Conservation (phyloP, 169 alveolate species). For the Babesia ovata region DNA sequence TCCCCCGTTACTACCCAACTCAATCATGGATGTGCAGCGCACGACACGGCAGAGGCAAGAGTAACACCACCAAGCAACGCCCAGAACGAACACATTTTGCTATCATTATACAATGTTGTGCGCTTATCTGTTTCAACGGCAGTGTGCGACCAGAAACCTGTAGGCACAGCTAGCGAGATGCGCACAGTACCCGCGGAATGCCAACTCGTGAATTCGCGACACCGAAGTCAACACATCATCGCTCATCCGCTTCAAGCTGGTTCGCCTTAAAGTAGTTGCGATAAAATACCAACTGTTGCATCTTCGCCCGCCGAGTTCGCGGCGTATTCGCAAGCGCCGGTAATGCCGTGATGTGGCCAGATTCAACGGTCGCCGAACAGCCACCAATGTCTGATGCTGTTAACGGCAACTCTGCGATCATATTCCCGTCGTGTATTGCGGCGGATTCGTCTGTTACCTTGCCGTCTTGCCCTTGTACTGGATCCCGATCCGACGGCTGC, state of each 20-base stretch:
- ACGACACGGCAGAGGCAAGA: constrained; percentile 3
- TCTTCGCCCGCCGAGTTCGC: constrained; percentile 11
- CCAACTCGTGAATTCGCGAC: constrained; percentile 9
- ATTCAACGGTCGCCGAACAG: neutral
- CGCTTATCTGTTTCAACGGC: too few relatives aligned
- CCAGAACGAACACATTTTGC: neutral
- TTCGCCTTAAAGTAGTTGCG: constrained; percentile 54
- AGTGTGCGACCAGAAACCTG: neutral
- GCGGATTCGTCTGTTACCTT: neutral
- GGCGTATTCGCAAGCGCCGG: constrained; percentile 1
- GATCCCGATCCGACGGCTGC: neutral
- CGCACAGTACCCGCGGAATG: neutral
- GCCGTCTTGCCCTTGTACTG: neutral
- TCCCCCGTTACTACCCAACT: too few relatives aligned
- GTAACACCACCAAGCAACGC: neutral
- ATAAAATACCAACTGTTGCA: constrained; percentile 33
- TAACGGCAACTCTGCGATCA: too few relatives aligned
- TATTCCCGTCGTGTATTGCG: too few relatives aligned
- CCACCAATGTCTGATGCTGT: too few relatives aligned
- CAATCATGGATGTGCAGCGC: neutral
- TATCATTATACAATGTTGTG: too few relatives aligned
- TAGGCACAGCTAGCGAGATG: neutral
- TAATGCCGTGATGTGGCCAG: neutral
- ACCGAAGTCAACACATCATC: neutral
- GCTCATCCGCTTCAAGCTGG: neutral